Conservation (phyloP, 495 filamentous ascomycete genomes). For the Hapsidospora chrysogenum region DNA sequence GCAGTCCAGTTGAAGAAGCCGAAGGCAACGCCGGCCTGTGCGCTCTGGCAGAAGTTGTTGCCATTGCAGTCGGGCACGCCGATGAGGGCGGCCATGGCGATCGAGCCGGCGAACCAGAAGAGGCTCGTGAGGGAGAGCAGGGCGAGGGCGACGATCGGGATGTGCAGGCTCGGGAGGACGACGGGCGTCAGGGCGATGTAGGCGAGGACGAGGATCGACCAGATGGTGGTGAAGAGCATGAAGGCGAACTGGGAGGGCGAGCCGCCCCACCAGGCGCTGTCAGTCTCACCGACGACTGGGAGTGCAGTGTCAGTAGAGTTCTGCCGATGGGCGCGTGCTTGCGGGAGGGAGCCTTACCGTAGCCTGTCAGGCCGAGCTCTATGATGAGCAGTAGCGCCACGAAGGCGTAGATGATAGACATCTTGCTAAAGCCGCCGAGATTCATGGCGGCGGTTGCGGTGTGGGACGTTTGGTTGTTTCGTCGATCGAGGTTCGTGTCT, state of each 20-base stretch:
- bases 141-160: constrained; percentile 45
- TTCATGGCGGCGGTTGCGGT: not conserved
- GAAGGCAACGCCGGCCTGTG: constrained; percentile 27
- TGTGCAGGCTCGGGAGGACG: constrained; percentile 36
- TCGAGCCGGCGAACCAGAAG: constrained; percentile 77
- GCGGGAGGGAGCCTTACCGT: constrained; percentile 33
- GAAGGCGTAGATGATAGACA: constrained; percentile 44
- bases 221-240: constrained; percentile 57
- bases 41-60: constrained; percentile 17
- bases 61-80: constrained; percentile 21
- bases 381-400: constrained; percentile 53
- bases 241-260: constrained; percentile 42
- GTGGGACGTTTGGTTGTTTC: no score
- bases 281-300: constrained; percentile 16
- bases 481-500: no score
- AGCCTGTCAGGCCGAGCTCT: constrained; percentile 53
- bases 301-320: constrained; percentile 4
- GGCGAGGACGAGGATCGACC: constrained; percentile 49
- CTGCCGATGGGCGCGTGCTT: not conserved
- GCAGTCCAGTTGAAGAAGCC: constrained; percentile 28
- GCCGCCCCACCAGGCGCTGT: constrained; percentile 11
- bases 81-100: constrained; percentile 50
- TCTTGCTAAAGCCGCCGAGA: constrained; percentile 6
- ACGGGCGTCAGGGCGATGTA: constrained; percentile 50
- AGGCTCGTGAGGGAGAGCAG: constrained; percentile 58